These are phyloP conservation scores for Isabelozyma gotoi DNA, from an alignment of 805 yeast species.

Conservation along the genomic window DNA sequence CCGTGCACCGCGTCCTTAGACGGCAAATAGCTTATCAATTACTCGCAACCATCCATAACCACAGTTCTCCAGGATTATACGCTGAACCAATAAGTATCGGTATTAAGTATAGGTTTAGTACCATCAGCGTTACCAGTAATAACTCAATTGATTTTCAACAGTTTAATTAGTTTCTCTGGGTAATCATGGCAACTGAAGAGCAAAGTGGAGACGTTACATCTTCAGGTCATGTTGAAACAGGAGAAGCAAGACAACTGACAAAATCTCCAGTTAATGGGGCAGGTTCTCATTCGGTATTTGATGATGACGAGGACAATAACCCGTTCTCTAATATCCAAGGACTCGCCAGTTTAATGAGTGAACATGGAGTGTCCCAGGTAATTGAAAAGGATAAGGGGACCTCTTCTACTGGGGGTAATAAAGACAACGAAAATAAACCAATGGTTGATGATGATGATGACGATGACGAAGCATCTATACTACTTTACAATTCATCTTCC, in stretches of 20 bases:
- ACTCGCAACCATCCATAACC: neutral
- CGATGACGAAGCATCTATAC: slow-evolving; percentile 27
- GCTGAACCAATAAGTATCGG: no score
- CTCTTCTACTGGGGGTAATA: slow-evolving; percentile 3
- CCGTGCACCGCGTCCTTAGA: neutral
- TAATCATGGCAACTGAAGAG: neutral
- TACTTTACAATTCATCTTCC: slow-evolving; percentile 23
- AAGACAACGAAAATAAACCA: slow-evolving; percentile 1
- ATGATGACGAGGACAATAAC: slow-evolving; percentile 36
- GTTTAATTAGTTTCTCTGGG: neutral
- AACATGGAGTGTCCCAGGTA: slow-evolving; percentile 1
- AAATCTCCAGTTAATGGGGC: neutral
- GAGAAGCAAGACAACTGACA: neutral
- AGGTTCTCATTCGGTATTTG: neutral
- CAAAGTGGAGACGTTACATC: neutral
- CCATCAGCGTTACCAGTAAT: no score
- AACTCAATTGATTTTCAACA: no score
- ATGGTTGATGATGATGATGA: slow-evolving; percentile 9
- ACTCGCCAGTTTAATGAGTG: slow-evolving; percentile 22
- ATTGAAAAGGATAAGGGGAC: slow-evolving; percentile 1
- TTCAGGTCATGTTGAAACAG: no score
- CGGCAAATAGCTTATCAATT: neutral
- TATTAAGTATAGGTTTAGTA: no score
- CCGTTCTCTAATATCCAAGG: slow-evolving; percentile 30
- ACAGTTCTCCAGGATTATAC: neutral